Base-by-base conservation (phyloP, 306 rosid species). In the Castanea mollissima region DNA sequence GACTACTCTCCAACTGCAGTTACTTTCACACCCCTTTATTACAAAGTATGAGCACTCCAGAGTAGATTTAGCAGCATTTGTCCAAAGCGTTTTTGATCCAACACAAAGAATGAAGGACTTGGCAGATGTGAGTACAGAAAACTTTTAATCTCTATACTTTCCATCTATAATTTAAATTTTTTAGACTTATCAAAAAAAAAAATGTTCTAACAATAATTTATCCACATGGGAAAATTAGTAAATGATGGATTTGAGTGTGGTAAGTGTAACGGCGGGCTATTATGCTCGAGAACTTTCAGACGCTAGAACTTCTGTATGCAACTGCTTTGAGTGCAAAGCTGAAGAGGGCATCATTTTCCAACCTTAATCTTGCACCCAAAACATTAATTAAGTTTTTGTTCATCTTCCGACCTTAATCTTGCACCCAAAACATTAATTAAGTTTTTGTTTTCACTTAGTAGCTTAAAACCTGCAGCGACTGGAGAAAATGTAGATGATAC, bases 71-170 rank as follows among this genome's bases (percentile, higher is more conserved):
- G 96, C 84, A 8, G 89, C 88, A 75, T 95, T 86, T 89, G 98
- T 95, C 23, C 87, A 89, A 76, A 87, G 90, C 23, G 98, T 95
- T 79, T 95, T 95, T 78, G 93, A 95, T 86, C 98, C 97, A 81
- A 89, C 91, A 11, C 98, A 91, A 84, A 88, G 88, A 87, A 84
- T 95, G 96, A 91, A 91, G 92, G 99, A 93, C 78, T 89, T 95
- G 92, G 99, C 96, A 72, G 99, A 95, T 74, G 99, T 91, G 87
- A 92, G 97, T 86, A 69, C 73, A 81, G 76, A 5, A 63, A 58
- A 21, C 46, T 35, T 82, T 19, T 68, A 58, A 44, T 65, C 38
- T 76, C 31, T 73, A 4, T 56, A n/a, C 59, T 74, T 16, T 38
- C 63, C 59, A 14, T 69, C 78, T 58, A 21, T 21, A 21, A 21